A percentile compares a stretch with the other conserved stretches of the same genome.
Conservation (phyloP, 306 rosid genomes). For the Cicer pinnatifidum region DNA sequence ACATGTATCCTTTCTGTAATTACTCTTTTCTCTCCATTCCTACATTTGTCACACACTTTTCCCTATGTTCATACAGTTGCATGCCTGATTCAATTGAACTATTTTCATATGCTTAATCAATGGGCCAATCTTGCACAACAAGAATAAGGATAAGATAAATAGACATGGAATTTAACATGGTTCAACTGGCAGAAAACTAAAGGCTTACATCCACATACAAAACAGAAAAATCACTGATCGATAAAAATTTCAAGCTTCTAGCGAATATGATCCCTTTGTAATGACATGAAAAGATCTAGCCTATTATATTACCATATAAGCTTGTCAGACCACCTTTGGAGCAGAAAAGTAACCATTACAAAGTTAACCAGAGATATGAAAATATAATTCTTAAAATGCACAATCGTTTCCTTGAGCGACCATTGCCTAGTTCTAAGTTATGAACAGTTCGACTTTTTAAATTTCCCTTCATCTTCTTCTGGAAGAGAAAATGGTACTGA, state of each 20-base stretch:
- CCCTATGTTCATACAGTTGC: background rate
- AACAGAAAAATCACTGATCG: background rate
- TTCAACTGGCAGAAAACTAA: conserved; percentile 27
- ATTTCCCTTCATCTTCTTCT: conserved; percentile 30
- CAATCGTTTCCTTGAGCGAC: conserved; percentile 25
- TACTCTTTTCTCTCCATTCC: background rate
- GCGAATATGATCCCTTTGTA: conserved; percentile 13
- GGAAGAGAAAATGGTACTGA: conserved; percentile 16
- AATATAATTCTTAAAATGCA: conserved; percentile 31
- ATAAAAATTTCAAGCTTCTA: conserved; percentile 4
- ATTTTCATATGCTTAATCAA: background rate
- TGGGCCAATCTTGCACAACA: background rate
- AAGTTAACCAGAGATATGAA: conserved; percentile 27
- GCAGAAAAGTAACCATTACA: conserved; percentile 26
- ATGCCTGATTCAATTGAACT: background rate
- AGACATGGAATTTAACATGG: conserved; percentile 4
- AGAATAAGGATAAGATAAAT: background rate
- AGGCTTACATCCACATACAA: conserved; percentile 28
- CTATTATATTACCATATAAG: conserved; percentile 5
- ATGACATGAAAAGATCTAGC: conserved; percentile 12
- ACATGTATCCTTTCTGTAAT: background rate
- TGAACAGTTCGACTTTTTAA: conserved; percentile 1
- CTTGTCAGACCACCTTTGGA: conserved; percentile 5
- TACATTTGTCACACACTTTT: background rate
- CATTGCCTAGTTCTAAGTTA: conserved; percentile 30